Evolutionary conservation across 441 rosid genomes (phyloP).

Genomic region (Theobroma grandiflorum): DNA sequence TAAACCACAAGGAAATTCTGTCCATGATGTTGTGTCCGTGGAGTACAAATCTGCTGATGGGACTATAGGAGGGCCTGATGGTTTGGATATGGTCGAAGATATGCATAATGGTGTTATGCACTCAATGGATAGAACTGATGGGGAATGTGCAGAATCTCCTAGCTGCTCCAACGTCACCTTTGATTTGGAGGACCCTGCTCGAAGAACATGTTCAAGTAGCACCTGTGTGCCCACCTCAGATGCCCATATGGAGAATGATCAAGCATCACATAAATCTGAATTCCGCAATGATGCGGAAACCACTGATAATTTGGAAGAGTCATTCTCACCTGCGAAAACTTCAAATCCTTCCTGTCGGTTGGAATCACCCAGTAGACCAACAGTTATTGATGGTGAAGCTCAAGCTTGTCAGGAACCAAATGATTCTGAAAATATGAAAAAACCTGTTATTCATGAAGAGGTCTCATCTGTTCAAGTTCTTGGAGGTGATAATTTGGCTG

Average conservation of each 20-base stretch:
- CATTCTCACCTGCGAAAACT: slow-evolving; percentile 29
- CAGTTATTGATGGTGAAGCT: slow-evolving; percentile 45
- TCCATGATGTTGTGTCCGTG: slow-evolving; percentile 32
- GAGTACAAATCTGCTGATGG: slow-evolving; percentile 44
- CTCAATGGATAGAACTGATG: slow-evolving; percentile 35
- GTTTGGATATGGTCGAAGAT: slow-evolving; percentile 44
- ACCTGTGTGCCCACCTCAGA: slow-evolving; percentile 29
- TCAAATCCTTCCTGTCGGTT: slow-evolving; percentile 41
- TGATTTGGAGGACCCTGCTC: slow-evolving; percentile 47
- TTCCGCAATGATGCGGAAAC: slow-evolving; percentile 33
- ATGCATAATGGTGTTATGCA: slow-evolving; percentile 32
- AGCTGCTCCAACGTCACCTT: slow-evolving; percentile 51
- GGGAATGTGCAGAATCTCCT: slow-evolving; percentile 51
- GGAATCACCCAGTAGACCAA: slow-evolving; percentile 45
- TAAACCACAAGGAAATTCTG: slow-evolving; percentile 38
- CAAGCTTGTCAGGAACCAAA: slow-evolving; percentile 43
- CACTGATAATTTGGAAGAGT: slow-evolving; percentile 34
- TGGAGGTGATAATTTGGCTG: slow-evolving; percentile 34
- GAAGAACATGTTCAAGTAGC: slow-evolving; percentile 20
- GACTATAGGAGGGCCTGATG: slow-evolving; percentile 34
- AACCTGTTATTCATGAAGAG: slow-evolving; percentile 35
- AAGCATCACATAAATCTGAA: slow-evolving; percentile 43
- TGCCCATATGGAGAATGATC: slow-evolving; percentile 33
- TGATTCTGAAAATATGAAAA: slow-evolving; percentile 28
- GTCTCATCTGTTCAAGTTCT: slow-evolving; percentile 25